Evolutionary conservation across 2,329 filamentous ascomycete species (phyloP).

Genomic region (Plenodomus lindquistii): DNA sequence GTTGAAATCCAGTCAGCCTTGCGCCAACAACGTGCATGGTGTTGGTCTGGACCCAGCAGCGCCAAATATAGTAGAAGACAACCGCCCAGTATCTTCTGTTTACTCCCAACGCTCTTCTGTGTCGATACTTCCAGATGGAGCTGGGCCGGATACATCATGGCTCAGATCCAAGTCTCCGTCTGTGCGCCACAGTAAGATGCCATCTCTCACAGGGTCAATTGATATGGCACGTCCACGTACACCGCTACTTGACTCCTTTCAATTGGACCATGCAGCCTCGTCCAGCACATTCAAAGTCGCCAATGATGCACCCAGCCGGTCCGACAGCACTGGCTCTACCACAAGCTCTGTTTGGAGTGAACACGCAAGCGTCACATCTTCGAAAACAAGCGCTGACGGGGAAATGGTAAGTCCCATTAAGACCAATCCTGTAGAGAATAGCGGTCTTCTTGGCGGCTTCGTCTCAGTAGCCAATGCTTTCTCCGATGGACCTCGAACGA

Average conservation of each 20-base stretch:
- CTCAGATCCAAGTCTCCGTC: conserved; percentile 21
- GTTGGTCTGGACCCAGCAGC: conserved; percentile 28
- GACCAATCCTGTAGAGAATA: conserved; percentile 22
- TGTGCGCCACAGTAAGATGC: conserved; percentile 10
- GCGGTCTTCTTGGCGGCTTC: conserved; percentile 34
- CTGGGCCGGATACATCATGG: conserved; percentile 24
- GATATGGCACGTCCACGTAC: conserved; percentile 21
- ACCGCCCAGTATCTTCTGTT: conserved; percentile 5
- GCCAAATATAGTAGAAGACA: background rate
- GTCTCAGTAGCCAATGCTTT: conserved; percentile 24
- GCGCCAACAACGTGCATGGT: conserved; percentile 46
- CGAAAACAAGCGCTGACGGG: conserved; percentile 30
- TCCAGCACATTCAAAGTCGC: background rate
- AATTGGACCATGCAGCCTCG: conserved; percentile 19
- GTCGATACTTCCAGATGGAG: conserved; percentile 17
- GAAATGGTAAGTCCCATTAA: conserved; percentile 13
- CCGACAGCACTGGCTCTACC: conserved; percentile 32
- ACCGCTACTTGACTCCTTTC: conserved; percentile 24
- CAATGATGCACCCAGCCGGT: conserved; percentile 21
- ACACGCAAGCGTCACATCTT: conserved; percentile 30
- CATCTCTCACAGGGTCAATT: conserved; percentile 3
- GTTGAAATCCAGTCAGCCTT: conserved; percentile 27
- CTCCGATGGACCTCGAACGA: conserved; percentile 4
- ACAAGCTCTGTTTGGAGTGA: conserved; percentile 38
- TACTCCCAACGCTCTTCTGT: conserved; percentile 14